These are phyloP conservation scores for Fusarium dlaminii DNA, from an alignment of 2,329 filamentous ascomycete species.

Conservation along the genomic window DNA sequence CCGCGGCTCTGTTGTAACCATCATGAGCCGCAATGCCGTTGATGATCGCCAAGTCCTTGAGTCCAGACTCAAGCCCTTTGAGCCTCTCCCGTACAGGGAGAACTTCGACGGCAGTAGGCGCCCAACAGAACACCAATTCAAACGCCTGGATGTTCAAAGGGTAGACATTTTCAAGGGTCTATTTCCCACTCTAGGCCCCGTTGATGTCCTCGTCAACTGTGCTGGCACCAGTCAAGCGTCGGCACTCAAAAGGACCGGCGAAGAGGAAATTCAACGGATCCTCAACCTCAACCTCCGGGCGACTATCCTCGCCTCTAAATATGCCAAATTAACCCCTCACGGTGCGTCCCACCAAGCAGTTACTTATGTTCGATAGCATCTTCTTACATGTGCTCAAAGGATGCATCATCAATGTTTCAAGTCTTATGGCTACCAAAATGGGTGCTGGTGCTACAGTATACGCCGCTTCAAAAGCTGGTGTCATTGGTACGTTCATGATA, in stretches of 20 bases:
- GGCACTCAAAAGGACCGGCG: constrained; percentile 66
- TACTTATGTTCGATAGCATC: not conserved
- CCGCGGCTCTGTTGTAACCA: constrained; percentile 67
- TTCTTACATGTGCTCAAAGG: constrained; percentile 47
- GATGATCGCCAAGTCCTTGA: constrained; percentile 56
- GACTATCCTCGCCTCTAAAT: constrained; percentile 70
- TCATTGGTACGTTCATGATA: constrained; percentile 65
- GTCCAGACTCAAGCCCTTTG: constrained; percentile 43
- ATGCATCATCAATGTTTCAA: constrained; percentile 85
- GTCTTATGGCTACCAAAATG: constrained; percentile 75
- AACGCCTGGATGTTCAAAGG: constrained; percentile 47
- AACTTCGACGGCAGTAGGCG: not conserved
- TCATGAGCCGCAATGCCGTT: constrained; percentile 66
- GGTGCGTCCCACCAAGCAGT: constrained; percentile 38
- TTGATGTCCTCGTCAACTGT: constrained; percentile 78
- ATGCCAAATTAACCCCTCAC: constrained; percentile 47
- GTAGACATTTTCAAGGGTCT: constrained; percentile 44
- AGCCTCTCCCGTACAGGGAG: constrained; percentile 1
- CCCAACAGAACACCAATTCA: constrained; percentile 47
- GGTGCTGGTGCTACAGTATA: constrained; percentile 78
- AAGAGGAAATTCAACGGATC: constrained; percentile 63
- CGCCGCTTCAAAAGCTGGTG: constrained; percentile 81
- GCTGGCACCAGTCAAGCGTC: constrained; percentile 76
- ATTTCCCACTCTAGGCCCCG: constrained; percentile 47
- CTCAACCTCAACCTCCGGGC: constrained; percentile 76